Evolutionary conservation across 768 basidiomycete genomes (phyloP).

Genomic region (Cystofilobasidium macerans): DNA sequence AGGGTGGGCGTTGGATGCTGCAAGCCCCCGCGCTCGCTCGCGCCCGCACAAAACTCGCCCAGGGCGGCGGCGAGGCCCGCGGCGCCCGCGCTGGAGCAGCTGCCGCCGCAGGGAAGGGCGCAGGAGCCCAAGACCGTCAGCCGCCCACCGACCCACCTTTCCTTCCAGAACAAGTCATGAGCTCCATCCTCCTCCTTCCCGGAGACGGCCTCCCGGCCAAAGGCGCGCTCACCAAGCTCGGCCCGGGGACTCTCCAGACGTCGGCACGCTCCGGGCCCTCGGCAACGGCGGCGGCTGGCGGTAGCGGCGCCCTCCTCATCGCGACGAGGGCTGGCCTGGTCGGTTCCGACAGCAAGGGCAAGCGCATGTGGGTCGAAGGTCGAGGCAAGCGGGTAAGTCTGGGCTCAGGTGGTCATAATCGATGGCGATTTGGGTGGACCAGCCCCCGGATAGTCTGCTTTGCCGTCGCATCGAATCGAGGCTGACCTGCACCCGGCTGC

Average conservation of each 20-base stretch:
- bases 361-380: constrained; percentile 79
- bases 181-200: constrained; percentile 17
- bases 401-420: neutral
- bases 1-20: neutral
- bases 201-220: constrained; percentile 17
- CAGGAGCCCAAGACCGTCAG: too few relatives aligned
- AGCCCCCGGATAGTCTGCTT: too few relatives aligned
- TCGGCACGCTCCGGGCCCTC: constrained; percentile 13
- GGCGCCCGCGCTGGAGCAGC: too few relatives aligned
- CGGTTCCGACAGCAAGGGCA: constrained; percentile 45
- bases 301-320: constrained; percentile 8
- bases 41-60: too few relatives aligned
- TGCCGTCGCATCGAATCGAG: too few relatives aligned
- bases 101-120: too few relatives aligned
- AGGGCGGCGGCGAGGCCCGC: too few relatives aligned
- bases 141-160: too few relatives aligned
- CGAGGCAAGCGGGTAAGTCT: constrained; percentile 68
- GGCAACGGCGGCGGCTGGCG: neutral
- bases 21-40: too few relatives aligned
- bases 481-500: constrained; percentile 14
- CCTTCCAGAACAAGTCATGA: neutral
- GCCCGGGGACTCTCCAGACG: constrained; percentile 24
- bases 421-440: constrained; percentile 7
- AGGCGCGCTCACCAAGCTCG: constrained; percentile 18
- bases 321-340: constrained; percentile 22